Evolutionary conservation across 768 basidiomycete species (phyloP), one percentile per base, ranked within the genome.

Genomic region (Suillus spraguei): DNA sequence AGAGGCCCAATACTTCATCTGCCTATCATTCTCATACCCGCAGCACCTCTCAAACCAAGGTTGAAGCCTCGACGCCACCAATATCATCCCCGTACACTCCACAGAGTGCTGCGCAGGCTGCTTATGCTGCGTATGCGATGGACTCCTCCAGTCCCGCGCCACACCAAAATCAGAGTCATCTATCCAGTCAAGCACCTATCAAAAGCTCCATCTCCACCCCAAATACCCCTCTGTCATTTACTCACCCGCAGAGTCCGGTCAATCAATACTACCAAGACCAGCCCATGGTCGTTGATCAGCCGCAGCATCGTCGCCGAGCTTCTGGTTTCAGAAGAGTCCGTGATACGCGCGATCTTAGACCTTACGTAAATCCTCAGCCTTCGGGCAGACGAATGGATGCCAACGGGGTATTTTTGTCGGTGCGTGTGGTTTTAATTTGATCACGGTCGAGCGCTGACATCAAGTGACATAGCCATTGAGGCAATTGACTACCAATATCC

Each of bases 301-400:
- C 77, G 17, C 78, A 79, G 39, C 85, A 85, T 65, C 88, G 86
- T 74, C 84, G 89, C 70, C 84, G 91, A 41, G 83, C 88, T 10
- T 82, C 85, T 62, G 96, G 92, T 24, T 90, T 96, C 72, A 85
- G 90, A 71, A 83, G 91, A 64, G 85, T 97, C 20, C 86, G 90
- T 65, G 89, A 90, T 68, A 80, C 78, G 67, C 84, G 86, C 64
- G 95, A 97, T 76, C 78, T 97, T 38, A 85, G 87, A 62, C 93
- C 96, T 55, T 85, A 87, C 63, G 79, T 89, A 67, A 90, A 90
- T 75, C 70, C 74, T 28, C 81, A 85, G 56, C 83, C 88, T 16
- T 68, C 78, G 9, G 91, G 87, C 24, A 84, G 95, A 70, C 81
- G 95, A 61, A 89, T 95, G 76, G 90, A 91, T 69, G 80, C 88